Percentiles rank a stretch among this genome's conserved stretches.
phyloP scores from a whole-genome alignment of 176 grass and related monocot genomes.

The Oryza meyeriana region DNA sequence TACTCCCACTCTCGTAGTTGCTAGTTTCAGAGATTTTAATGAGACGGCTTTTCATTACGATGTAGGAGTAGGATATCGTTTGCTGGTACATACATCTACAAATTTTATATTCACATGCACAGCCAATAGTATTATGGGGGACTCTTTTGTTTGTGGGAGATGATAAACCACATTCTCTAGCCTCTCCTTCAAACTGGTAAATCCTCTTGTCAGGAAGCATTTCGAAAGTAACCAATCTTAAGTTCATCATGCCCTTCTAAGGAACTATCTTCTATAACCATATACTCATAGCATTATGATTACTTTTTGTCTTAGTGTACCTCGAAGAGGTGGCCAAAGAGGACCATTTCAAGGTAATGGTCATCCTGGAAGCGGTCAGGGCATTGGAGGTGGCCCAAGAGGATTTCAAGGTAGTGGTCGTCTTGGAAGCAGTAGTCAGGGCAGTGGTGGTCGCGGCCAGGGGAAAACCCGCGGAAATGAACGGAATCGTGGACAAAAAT shows the following conservation, averaged over 20 bases:
- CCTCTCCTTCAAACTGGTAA: not conserved
- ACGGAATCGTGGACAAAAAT: slow-evolving; percentile 31
- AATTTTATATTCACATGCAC: slow-evolving; percentile 22
- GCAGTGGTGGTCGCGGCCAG: slow-evolving; percentile 27
- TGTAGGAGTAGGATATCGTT: not conserved
- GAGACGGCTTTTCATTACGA: not conserved
- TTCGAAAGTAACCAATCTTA: not conserved
- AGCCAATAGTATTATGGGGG: not conserved
- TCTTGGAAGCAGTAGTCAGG: slow-evolving; percentile 33
- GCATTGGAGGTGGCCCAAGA: slow-evolving; percentile 35
- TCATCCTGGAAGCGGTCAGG: slow-evolving; percentile 26
- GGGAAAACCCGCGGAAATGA: slow-evolving; percentile 46
- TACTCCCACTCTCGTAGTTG: no score
- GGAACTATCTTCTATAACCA: not conserved
- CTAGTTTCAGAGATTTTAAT: not conserved
- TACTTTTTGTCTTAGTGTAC: slow-evolving; percentile 31
- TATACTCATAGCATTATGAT: not conserved
- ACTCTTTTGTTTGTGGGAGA: slow-evolving; percentile 2
- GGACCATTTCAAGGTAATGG: slow-evolving; percentile 38
- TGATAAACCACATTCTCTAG: not conserved
- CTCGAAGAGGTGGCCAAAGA: slow-evolving; percentile 34
- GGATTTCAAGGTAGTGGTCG: slow-evolving; percentile 39
- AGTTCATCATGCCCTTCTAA: not conserved
- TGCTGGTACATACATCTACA: not conserved
- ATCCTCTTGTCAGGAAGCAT: not conserved